Conservation (phyloP, 2,329 filamentous ascomycete species). For the Cadophora sp. region DNA sequence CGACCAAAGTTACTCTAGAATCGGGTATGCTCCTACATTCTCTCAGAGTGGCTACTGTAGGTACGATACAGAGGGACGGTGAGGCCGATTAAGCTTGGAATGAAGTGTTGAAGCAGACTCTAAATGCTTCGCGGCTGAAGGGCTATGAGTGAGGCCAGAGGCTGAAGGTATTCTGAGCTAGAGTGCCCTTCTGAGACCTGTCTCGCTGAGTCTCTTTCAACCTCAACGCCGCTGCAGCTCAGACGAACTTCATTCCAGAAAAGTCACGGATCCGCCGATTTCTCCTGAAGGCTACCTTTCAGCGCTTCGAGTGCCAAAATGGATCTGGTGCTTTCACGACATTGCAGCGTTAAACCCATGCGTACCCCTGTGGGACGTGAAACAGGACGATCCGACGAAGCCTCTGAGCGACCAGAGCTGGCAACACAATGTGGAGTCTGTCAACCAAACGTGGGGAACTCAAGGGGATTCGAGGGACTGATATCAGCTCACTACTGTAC, state of each 20-base stretch:
- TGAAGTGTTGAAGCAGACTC: background rate
- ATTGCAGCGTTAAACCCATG: background rate
- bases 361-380: slow-evolving; percentile 3
- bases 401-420: background rate
- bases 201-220: background rate
- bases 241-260: background rate
- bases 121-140: background rate
- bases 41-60: background rate
- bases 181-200: background rate
- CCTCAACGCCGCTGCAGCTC: background rate
- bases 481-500: slow-evolving; percentile 1
- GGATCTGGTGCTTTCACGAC: background rate
- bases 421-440: background rate
- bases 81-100: background rate
- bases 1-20: background rate
- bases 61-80: background rate
- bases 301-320: slow-evolving; percentile 3
- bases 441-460: slow-evolving; percentile 1
- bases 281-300: background rate
- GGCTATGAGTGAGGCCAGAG: background rate
- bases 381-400: background rate
- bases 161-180: background rate
- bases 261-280: background rate
- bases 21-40: background rate
- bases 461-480: background rate